Evolutionary conservation across 495 filamentous ascomycete genomes (phyloP).

Genomic region (Talaromyces borbonicus): DNA sequence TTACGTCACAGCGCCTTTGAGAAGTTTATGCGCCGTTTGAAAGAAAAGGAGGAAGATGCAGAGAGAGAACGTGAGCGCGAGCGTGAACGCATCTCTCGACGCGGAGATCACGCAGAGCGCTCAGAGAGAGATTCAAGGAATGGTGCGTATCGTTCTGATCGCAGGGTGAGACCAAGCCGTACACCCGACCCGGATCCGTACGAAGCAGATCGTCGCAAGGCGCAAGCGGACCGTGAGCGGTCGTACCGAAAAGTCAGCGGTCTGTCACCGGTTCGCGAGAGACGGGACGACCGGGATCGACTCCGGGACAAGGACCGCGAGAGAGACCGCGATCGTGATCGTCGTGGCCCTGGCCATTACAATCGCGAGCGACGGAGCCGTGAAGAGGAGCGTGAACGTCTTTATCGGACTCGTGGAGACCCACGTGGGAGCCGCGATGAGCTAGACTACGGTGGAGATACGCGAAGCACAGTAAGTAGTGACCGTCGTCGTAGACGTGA

Average conservation of each 20-base stretch:
- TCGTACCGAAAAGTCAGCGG: constrained; percentile 73
- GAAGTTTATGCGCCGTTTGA: constrained; percentile 80
- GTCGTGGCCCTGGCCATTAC: constrained; percentile 40
- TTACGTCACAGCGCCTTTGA: constrained; percentile 78
- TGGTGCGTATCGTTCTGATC: constrained; percentile 36
- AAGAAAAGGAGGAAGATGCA: constrained; percentile 79
- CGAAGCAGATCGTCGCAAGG: constrained; percentile 78
- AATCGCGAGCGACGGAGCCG: constrained; percentile 68
- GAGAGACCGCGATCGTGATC: constrained; percentile 44
- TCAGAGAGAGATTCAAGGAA: constrained; percentile 43
- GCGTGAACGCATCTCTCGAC: constrained; percentile 33
- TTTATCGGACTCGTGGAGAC: constrained; percentile 75
- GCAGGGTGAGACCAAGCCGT: constrained; percentile 54
- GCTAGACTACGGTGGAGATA: constrained; percentile 80
- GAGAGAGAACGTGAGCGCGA: constrained; percentile 64
- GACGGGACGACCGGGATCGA: constrained; percentile 50
- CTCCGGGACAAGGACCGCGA: constrained; percentile 44
- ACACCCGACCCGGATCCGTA: constrained; percentile 82
- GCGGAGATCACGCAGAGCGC: constrained; percentile 36
- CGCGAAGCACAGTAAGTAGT: constrained; percentile 47
- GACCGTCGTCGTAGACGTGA: constrained; percentile 53
- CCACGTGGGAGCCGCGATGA: constrained; percentile 65
- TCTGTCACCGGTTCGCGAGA: constrained; percentile 40
- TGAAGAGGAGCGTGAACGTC: constrained; percentile 74
- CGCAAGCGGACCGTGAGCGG: constrained; percentile 75